Conservation (phyloP, 192 early-diverging fungal genomes). For the Coemansia sp. region DNA sequence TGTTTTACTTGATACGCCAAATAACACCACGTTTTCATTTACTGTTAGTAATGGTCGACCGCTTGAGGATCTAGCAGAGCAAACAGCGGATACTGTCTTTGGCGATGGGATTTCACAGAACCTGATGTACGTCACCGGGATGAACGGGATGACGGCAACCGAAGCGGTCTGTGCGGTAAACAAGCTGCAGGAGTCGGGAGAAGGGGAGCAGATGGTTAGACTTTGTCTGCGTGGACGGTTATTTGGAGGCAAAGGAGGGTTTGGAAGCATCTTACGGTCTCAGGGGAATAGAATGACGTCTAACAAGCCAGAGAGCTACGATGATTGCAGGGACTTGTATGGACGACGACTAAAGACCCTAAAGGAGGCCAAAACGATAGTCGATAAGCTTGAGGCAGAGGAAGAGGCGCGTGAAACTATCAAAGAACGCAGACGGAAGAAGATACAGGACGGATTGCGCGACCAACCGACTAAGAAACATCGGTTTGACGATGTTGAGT, state of each 20-base stretch:
- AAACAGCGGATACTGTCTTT: constrained; percentile 9
- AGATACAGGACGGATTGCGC: constrained; percentile 78
- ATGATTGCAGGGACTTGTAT: constrained; percentile 91
- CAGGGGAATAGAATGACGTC: constrained; percentile 89
- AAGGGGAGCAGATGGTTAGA: constrained; percentile 11
- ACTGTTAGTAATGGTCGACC: constrained; percentile 28
- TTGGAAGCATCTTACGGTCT: constrained; percentile 91
- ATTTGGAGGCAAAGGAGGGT: constrained; percentile 94
- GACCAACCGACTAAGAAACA: constrained; percentile 67
- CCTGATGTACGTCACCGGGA: constrained; percentile 27
- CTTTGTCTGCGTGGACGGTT: constrained; percentile 42
- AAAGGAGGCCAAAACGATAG: constrained; percentile 85
- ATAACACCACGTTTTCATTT: constrained; percentile 15
- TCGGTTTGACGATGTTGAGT: constrained; percentile 84
- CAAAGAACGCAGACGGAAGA: constrained; percentile 76
- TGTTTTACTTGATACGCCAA: constrained; percentile 29
- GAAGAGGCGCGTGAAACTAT: constrained; percentile 32
- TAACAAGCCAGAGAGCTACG: constrained; percentile 89
- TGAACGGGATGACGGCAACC: constrained; percentile 20
- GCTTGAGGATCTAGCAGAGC: constrained; percentile 22
- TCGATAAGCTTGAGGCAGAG: constrained; percentile 25
- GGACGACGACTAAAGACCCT: constrained; percentile 86
- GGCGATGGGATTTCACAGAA: background rate
- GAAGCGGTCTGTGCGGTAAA: constrained; percentile 5
- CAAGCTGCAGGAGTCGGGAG: background rate